These are phyloP conservation scores for Chlorella vulgaris DNA, from an alignment of 139 green algal genomes.

Conservation along the genomic window DNA sequence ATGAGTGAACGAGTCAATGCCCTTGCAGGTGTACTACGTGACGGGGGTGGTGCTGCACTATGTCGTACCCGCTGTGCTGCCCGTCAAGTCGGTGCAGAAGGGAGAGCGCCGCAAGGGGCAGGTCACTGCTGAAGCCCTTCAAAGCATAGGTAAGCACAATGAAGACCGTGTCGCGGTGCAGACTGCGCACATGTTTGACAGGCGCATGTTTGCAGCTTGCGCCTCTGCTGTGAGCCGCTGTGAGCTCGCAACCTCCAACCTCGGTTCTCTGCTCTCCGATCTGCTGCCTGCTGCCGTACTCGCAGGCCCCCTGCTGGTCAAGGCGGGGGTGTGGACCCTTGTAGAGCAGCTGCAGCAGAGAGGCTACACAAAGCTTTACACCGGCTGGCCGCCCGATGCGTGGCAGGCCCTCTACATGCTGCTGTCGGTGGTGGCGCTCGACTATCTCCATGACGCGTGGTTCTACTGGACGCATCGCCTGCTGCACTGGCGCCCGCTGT, in stretches of 20 bases:
- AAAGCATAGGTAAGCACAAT: conserved; percentile 60
- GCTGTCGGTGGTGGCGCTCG: conserved; percentile 60
- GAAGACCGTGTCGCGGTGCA: too few species aligned
- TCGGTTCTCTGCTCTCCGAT: too few species aligned
- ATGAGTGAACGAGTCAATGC: too few species aligned
- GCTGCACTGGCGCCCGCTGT: conserved; percentile 85
- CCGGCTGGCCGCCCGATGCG: not conserved
- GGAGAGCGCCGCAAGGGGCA: conserved; percentile 51
- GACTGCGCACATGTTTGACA: too few species aligned
- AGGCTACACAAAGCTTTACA: conserved; percentile 62
- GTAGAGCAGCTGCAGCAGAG: conserved; percentile 73
- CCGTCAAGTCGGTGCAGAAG: conserved; percentile 54
- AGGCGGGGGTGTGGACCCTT: conserved; percentile 71
- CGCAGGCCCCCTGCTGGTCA: conserved; percentile 78
- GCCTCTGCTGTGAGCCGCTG: too few species aligned
- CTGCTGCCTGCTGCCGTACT: not conserved
- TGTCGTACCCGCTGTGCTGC: conserved; percentile 57
- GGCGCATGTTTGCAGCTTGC: too few species aligned
- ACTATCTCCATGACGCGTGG: conserved; percentile 89
- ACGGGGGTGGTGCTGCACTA: conserved; percentile 68
- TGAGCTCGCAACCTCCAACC: not conserved
- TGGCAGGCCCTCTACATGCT: conserved; percentile 58
- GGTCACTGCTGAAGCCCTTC: conserved; percentile 59
- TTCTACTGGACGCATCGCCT: conserved; percentile 93
- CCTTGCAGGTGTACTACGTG: conserved; percentile 75